Base-by-base conservation (phyloP, 2,329 filamentous ascomycete genomes). In the Epichloe hybrida region DNA sequence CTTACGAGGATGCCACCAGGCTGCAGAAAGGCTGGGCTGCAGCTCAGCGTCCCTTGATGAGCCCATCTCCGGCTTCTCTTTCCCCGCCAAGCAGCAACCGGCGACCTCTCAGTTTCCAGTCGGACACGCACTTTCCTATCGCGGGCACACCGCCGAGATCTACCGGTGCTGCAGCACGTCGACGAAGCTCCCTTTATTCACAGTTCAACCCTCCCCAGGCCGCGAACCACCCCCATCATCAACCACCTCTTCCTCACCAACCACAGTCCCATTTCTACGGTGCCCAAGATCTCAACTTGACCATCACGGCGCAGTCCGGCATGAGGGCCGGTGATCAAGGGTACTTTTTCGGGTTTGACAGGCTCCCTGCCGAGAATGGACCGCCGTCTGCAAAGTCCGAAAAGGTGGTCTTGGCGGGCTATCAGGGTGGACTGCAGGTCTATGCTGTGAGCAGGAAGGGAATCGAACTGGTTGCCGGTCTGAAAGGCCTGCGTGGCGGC, bases 281-380 rank as follows among this genome's bases (percentile, higher is more conserved):
- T 43, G 75, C 81, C 0, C 84, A 86, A 1, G 84, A 90, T 56
- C 73, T 90, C 35, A 84, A 91, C 57, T 72, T 89, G 31, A 83
- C 88, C 56, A 71, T 83, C 46, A 69, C 75, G 50, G 66, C 70
- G 15, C 72, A 70, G 42, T 69, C 74, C 17, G 77, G 76, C 9
- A 70, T 83, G 60, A 76, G 76, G 56, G 76, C 82, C 2, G 83
- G 83, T 3, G 80, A 83, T 38, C 77, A 77, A 43, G 87, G 86
- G 7, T 88, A 86, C 57, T 87, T 84, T 63, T 93, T 88, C 62
- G 83, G 84, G 6, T 89, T 95, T 59, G 90, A 95, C 63, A 81
- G 74, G 2, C 72, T 94, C 42, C 74, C 76, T n/a, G 64, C 66
- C 40, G 59, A 61, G 6, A 64, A 68, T 49, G 63, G 64, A 49